Evolutionary conservation across 257 asterid species (phyloP).

Genomic region (Apocynum venetum): DNA sequence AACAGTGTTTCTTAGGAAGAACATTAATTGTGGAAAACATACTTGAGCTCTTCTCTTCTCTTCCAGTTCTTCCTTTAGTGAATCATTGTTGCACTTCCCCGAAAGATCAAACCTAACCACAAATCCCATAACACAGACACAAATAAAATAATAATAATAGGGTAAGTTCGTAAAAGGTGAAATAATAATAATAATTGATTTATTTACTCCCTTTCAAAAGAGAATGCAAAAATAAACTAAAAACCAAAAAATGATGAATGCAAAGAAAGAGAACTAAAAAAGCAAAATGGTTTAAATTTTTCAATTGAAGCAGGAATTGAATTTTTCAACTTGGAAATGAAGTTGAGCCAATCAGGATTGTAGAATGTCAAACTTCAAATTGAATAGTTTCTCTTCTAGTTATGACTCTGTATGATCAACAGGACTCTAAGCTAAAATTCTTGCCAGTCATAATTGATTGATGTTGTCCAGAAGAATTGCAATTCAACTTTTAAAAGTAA

Average conservation of each 20-base stretch:
- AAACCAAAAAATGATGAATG: neutral
- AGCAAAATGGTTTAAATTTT: neutral
- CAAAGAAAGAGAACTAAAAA: neutral
- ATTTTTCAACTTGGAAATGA: neutral
- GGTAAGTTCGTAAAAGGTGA: neutral
- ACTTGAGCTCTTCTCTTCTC: slow-evolving; percentile 91
- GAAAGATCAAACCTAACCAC: slow-evolving; percentile 82
- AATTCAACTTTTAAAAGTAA: neutral
- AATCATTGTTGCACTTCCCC: slow-evolving; percentile 69
- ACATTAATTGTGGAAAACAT: slow-evolving; percentile 9
- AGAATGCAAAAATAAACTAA: neutral
- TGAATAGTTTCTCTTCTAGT: neutral
- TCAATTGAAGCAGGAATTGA: neutral
- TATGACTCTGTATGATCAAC: neutral
- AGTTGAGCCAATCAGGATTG: neutral
- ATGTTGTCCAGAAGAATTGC: neutral
- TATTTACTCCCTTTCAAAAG: neutral
- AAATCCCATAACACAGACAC: slow-evolving; percentile 22
- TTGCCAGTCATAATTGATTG: neutral
- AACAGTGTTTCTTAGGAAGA: slow-evolving; percentile 6
- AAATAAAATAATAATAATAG: neutral
- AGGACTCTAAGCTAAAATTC: neutral
- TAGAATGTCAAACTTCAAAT: neutral
- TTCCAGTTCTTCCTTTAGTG: slow-evolving; percentile 63
- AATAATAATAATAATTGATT: neutral